Evolutionary conservation across 2,329 filamentous ascomycete species (phyloP), one percentile per base, ranked within the genome.

Genomic region (Anthostomella pinea): DNA sequence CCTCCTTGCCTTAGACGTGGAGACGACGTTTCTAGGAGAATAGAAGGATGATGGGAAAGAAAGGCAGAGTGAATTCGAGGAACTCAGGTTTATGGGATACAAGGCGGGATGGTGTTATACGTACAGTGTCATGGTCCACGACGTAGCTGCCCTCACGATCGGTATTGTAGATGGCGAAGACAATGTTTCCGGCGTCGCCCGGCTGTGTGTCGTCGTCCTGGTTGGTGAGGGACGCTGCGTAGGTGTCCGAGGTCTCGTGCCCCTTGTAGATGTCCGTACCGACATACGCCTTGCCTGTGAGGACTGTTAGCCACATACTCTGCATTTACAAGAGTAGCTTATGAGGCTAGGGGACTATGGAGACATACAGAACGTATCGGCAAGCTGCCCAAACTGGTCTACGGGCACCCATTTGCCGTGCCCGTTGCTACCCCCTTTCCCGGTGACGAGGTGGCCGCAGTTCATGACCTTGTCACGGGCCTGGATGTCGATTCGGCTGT

Each of bases 81-180:
- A n/a, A n/a, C n/a, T n/a, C n/a, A n/a, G n/a, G n/a, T n/a, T n/a
- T n/a, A n/a, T n/a, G n/a, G n/a, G n/a, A n/a, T n/a, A n/a, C n/a
- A n/a, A n/a, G n/a, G n/a, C n/a, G n/a, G n/a, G n/a, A n/a, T n/a
- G n/a, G n/a, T n/a, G n/a, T n/a, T n/a, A n/a, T n/a, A n/a, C n/a
- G n/a, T n/a, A n/a, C n/a, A n/a, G 33, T 35, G 25, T 27, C 25
- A n/a, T 35, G 22, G 24, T 35, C 33, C 10, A 35, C 25, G 11
- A 28, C 25, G 17, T 35, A 35, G 9, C 23, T 28, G 5, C 14
- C 14, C 2, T 18, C 17, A 14, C 24, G 22, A 13, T 35, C 25
- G 7, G 25, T 27, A 17, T 35, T 35, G 33, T 35, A 35, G 33
- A 35, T 35, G 24, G 33, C 33, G n/a, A 35, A 35, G 8, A 28